These are phyloP conservation scores for Cicer judaicum DNA, from an alignment of 306 rosid genomes.

Conservation along the genomic window DNA sequence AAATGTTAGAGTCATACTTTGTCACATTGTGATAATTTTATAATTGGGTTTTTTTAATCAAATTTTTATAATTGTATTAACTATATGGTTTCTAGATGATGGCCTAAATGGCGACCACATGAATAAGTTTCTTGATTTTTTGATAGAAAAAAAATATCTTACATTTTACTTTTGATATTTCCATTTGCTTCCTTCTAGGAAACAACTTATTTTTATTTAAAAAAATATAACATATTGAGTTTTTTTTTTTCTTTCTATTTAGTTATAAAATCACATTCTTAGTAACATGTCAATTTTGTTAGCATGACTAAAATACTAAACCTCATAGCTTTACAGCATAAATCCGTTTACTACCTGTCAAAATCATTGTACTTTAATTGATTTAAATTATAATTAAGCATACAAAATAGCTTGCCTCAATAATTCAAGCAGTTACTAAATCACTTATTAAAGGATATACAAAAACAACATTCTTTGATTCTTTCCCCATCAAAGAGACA, in stretches of 20 bases:
- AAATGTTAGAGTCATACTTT: conserved; percentile 41
- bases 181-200: conserved; percentile 52
- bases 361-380: conserved; percentile 29
- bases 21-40: conserved; percentile 52
- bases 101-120: conserved; percentile 46
- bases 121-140: conserved; percentile 31
- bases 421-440: conserved; percentile 15
- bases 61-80: conserved; percentile 24
- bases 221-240: neutral
- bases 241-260: neutral
- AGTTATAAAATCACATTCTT: conserved; percentile 28
- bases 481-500: conserved; percentile 15
- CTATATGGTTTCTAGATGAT: conserved; percentile 39
- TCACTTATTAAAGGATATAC: neutral
- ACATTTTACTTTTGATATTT: conserved; percentile 45
- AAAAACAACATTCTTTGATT: conserved; percentile 23
- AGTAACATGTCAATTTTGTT: conserved; percentile 30
- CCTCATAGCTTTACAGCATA: neutral
- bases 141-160: neutral
- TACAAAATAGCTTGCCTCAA: conserved; percentile 21
- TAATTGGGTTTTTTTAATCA: conserved; percentile 17
- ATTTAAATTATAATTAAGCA: conserved; percentile 22
- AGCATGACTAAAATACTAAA: conserved; percentile 22
- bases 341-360: conserved; percentile 16
- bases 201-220: conserved; percentile 33